phyloP scores from a whole-genome alignment of 2,329 filamentous ascomycete genomes.

The Alternaria gansuensis region DNA sequence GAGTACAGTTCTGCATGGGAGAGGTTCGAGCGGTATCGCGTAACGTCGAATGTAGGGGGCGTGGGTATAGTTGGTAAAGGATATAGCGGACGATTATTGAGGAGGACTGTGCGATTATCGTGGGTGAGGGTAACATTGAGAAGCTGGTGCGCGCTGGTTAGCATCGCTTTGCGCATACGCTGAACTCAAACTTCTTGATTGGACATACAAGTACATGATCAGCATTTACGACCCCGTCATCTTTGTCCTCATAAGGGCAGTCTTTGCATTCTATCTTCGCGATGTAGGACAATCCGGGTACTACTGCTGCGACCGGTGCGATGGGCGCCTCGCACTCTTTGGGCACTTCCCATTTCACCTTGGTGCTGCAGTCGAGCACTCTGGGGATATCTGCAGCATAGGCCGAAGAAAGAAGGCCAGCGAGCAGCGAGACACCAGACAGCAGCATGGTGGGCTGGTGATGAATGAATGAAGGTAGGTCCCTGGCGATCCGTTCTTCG shows the following conservation, averaged over 20 bases:
- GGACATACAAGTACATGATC: slow-evolving; percentile 42
- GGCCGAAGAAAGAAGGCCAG: slow-evolving; percentile 19
- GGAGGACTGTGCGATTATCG: slow-evolving; percentile 39
- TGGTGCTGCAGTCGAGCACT: slow-evolving; percentile 30
- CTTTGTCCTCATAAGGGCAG: slow-evolving; percentile 31
- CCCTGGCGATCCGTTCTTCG: slow-evolving; percentile 22
- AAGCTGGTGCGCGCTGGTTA: slow-evolving; percentile 29
- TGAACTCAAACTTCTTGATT: not conserved
- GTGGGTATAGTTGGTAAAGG: slow-evolving; percentile 39
- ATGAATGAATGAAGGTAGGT: slow-evolving; percentile 17
- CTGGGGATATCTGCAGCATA: slow-evolving; percentile 18
- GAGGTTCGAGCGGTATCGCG: slow-evolving; percentile 34
- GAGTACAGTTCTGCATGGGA: slow-evolving; percentile 38
- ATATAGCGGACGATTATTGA: slow-evolving; percentile 41
- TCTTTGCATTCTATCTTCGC: slow-evolving; percentile 44
- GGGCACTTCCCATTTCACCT: slow-evolving; percentile 10
- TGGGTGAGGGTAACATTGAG: slow-evolving; percentile 45
- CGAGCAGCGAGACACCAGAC: slow-evolving; percentile 17
- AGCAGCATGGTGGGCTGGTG: slow-evolving; percentile 21
- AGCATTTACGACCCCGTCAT: slow-evolving; percentile 19
- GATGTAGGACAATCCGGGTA: slow-evolving; percentile 40
- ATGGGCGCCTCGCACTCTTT: slow-evolving; percentile 38
- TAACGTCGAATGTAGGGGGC: slow-evolving; percentile 33
- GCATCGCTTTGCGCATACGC: slow-evolving; percentile 4
- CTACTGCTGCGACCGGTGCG: slow-evolving; percentile 35